A percentile compares a stretch with the other conserved stretches of the same genome.
phyloP scores from a whole-genome alignment of 192 early-diverging fungal genomes.

The Coemansia sp. region DNA sequence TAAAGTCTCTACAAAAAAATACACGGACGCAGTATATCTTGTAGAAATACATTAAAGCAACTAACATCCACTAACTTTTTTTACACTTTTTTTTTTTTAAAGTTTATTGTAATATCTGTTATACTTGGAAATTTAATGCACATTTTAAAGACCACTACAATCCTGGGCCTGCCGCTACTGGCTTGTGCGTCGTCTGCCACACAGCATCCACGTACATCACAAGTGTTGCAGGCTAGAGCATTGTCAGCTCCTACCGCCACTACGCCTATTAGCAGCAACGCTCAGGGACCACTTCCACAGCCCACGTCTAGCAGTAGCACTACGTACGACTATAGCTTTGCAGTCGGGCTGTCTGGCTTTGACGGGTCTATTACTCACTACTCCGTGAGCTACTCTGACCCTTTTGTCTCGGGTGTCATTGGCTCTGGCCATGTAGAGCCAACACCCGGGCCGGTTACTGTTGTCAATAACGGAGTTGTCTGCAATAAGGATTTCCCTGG shows the following conservation, averaged over 20 bases:
- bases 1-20: background rate
- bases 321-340: slow-evolving; percentile 41
- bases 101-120: background rate
- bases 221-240: background rate
- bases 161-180: background rate
- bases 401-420: slow-evolving; percentile 41
- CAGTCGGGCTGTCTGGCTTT: slow-evolving; percentile 39
- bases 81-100: background rate
- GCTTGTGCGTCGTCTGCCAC: background rate
- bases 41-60: background rate
- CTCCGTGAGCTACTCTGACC: slow-evolving; percentile 53
- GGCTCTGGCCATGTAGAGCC: slow-evolving; percentile 36
- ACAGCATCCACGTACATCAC: background rate
- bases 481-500: slow-evolving; percentile 41
- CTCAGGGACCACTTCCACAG: background rate
- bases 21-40: background rate
- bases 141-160: background rate
- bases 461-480: slow-evolving; percentile 9
- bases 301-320: slow-evolving; percentile 4
- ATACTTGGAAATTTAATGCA: background rate
- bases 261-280: background rate
- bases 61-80: background rate
- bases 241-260: background rate
- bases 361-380: slow-evolving; percentile 47
- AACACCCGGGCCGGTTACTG: slow-evolving; percentile 17